Base-by-base conservation (phyloP, 73 alveolate genomes). In the Uronychia binucleata region DNA sequence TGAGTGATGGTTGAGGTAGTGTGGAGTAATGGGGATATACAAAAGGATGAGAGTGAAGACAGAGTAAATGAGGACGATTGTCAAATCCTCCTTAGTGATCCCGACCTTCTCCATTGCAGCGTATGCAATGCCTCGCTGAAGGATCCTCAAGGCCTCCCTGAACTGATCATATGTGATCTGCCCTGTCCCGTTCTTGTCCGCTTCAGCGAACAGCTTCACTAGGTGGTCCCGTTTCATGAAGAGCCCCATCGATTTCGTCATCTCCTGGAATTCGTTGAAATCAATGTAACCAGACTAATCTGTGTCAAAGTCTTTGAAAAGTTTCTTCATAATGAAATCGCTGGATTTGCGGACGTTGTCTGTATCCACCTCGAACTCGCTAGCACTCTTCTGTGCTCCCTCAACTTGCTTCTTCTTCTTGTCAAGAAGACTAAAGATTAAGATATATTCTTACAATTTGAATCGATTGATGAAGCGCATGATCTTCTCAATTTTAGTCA, bases 281-380 rank as follows among this genome's bases (percentile, higher is more conserved):
- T 74, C 83, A 34, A 82, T 75, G 78, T 60, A 74, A 14, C 89
- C 89, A 26, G 82, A 58, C 30, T 82, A 11, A 32, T 82, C 89
- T 32, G 33, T 34, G 33, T 81, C 88, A 30, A 81, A 81, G 11
- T 32, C 31, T 31, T 81, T 81, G 75, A 81, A 81, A 27, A 81
- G 67, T 46, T 46, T 46, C 67, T 46, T 46, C 5, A 46, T 5
- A 46, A 46, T 46, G n/a, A 46, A 11, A 46, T 46, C 67, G 5
- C 19, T 11, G 19, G 67, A 5, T 46, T 46, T 46, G n/a, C 19
- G 5, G n/a, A 46, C 19, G 67, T 46, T 46, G 19, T 5, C 19
- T 46, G 67, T 46, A 19, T 46, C 67, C 5, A 46, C 19, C 19
- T 46, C 67, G n/a, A 46, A 46, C n/a, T 46, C 67, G 19, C 19